phyloP scores from a whole-genome alignment of 148 eudicot species.

The Spergularia bocconei region DNA sequence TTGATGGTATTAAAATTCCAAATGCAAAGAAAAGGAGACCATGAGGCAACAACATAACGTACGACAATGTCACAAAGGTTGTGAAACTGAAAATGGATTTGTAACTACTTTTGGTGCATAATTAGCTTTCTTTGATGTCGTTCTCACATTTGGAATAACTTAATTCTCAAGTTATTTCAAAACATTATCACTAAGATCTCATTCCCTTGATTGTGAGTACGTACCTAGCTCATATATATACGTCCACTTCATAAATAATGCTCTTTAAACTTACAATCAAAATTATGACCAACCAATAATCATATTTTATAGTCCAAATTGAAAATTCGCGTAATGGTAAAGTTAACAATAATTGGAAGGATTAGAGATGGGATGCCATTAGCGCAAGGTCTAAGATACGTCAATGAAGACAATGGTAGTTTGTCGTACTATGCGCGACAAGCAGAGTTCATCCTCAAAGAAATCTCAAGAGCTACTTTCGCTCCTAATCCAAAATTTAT shows the following conservation, averaged over 20 bases:
- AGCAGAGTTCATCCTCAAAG: conserved; percentile 48
- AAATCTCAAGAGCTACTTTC: conserved; percentile 43
- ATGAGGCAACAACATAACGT: too few species aligned
- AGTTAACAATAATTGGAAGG: conserved; percentile 51
- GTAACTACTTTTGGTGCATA: neutral
- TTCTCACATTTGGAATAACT: conserved; percentile 23
- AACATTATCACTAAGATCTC: neutral
- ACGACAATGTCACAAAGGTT: too few species aligned
- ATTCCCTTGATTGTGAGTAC: neutral
- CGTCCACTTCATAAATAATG: neutral
- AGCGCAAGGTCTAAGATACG: conserved; percentile 44
- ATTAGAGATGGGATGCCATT: conserved; percentile 52
- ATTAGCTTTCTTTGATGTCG: conserved; percentile 9
- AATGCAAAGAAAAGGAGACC: conserved; percentile 1
- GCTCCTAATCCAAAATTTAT: conserved; percentile 33
- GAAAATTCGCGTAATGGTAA: conserved; percentile 32
- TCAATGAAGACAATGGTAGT: conserved; percentile 26
- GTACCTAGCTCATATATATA: neutral
- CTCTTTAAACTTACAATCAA: neutral
- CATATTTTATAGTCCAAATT: neutral
- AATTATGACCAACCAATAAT: too few species aligned
- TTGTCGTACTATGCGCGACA: conserved; percentile 38
- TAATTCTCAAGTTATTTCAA: conserved; percentile 18
- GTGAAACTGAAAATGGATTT: too few species aligned
- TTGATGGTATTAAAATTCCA: neutral